Percentiles rank a stretch among this genome's conserved stretches.
phyloP scores from a whole-genome alignment of 179 eudicot species.

The Sideroxylon spinosum region DNA sequence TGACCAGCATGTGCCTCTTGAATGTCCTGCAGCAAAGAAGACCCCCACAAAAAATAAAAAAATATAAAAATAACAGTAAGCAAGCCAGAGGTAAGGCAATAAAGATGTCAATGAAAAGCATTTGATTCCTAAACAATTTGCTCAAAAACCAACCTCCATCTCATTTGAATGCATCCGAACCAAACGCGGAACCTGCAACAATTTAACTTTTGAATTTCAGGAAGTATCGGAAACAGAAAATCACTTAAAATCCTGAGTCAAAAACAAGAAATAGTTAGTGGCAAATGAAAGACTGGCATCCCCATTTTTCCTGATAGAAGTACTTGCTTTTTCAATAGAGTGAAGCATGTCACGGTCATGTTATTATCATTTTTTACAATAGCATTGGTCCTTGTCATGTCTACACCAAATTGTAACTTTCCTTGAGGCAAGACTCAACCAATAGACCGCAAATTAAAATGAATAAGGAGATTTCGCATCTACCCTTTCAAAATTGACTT shows the following conservation, averaged over 20 bases:
- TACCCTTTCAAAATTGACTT: neutral
- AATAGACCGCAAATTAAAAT: neutral
- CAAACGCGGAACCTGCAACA: conserved; percentile 77
- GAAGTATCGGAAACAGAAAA: neutral
- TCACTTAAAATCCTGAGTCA: neutral
- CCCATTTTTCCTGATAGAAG: neutral
- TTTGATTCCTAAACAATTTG: neutral
- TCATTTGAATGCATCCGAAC: conserved; percentile 93
- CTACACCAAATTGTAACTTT: neutral
- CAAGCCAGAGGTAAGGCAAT: neutral
- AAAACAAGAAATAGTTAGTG: neutral
- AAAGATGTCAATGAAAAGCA: neutral
- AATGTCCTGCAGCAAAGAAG: conserved; percentile 56
- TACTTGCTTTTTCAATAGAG: neutral
- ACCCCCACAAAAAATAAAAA: conserved; percentile 2
- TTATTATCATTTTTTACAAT: neutral
- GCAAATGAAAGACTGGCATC: neutral
- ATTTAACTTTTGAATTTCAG: neutral
- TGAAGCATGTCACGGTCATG: neutral
- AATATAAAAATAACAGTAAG: neutral
- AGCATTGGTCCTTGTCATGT: neutral
- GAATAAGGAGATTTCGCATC: neutral
- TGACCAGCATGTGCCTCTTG: conserved; percentile 99
- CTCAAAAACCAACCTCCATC: conserved; percentile 66
- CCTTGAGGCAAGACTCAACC: neutral